Conservation (phyloP, 345 rosid genomes). For the Aethionema arabicum region DNA sequence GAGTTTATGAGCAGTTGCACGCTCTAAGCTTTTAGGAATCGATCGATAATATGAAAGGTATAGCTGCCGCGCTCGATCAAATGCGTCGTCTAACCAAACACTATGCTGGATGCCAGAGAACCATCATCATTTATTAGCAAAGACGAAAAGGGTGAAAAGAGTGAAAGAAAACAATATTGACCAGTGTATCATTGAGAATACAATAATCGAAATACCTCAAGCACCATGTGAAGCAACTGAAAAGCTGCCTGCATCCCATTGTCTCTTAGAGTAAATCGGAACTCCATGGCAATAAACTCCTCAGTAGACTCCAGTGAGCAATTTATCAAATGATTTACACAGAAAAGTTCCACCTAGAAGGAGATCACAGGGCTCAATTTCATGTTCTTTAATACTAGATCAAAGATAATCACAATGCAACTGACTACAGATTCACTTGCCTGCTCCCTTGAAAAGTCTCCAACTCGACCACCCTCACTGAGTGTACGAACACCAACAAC, state of each 20-base stretch:
- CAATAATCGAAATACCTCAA: constrained; percentile 60
- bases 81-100: constrained; percentile 99
- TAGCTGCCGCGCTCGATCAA: constrained; percentile 94
- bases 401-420: constrained; percentile 11
- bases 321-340: constrained; percentile 94
- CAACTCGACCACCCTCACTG: constrained; percentile 99
- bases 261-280: constrained; percentile 94
- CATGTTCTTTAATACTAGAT: neutral
- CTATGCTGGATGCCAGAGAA: constrained; percentile 74
- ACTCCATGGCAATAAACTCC: constrained; percentile 98
- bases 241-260: constrained; percentile 98
- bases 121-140: constrained; percentile 22
- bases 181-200: neutral
- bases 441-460: constrained; percentile 98
- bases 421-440: constrained; percentile 39
- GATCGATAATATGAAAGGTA: constrained; percentile 93
- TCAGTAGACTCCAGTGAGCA: constrained; percentile 99
- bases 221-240: constrained; percentile 99
- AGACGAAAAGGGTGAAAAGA: neutral
- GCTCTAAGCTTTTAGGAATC: constrained; percentile 98
- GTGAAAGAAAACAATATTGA: constrained; percentile 7
- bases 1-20: constrained; percentile 98
- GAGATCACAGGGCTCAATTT: constrained; percentile 10
- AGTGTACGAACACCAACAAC: constrained; percentile 97
- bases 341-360: constrained; percentile 91